Percentiles rank a stretch among this genome's conserved stretches.
Conservation (phyloP, 805 yeast genomes). For the Sugiyamaella valdiviana region DNA sequence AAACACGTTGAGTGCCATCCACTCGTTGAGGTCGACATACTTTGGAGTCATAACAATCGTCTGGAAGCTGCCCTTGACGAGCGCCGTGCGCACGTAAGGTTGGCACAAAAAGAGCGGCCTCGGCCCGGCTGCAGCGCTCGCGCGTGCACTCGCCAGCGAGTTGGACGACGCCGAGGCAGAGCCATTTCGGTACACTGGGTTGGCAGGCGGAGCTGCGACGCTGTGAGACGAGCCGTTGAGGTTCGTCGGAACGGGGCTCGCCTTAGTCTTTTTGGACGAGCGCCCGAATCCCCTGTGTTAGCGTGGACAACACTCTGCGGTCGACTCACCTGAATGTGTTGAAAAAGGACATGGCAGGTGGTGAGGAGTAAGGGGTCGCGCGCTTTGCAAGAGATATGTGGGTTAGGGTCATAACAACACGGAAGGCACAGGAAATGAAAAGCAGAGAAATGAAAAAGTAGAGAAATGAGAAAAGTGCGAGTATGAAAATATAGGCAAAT, state of each 20-base stretch:
- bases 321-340: constrained; percentile 28
- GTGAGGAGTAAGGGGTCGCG: not conserved
- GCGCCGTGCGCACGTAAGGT: constrained; percentile 88
- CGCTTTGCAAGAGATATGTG: not conserved
- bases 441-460: too few relatives aligned
- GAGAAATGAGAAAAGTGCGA: too few relatives aligned
- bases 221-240: not conserved
- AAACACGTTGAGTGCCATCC: constrained; percentile 91
- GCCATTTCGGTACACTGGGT: constrained; percentile 3
- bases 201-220: constrained; percentile 3
- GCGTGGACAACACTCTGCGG: not conserved
- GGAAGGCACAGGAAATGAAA: too few relatives aligned
- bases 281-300: constrained; percentile 56
- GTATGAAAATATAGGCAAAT: too few relatives aligned
- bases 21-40: constrained; percentile 89
- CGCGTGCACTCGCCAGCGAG: not conserved
- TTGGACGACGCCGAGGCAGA: constrained; percentile 14
- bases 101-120: constrained; percentile 75
- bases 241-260: constrained; percentile 29
- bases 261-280: constrained; percentile 43
- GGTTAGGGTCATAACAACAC: not conserved
- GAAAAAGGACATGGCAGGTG: constrained; percentile 27
- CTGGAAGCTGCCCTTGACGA: constrained; percentile 93
- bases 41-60: constrained; percentile 93
- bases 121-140: constrained; percentile 21